phyloP scores from a whole-genome alignment of 1,284 basidiomycete species.

The Apiotrichum siamense region DNA sequence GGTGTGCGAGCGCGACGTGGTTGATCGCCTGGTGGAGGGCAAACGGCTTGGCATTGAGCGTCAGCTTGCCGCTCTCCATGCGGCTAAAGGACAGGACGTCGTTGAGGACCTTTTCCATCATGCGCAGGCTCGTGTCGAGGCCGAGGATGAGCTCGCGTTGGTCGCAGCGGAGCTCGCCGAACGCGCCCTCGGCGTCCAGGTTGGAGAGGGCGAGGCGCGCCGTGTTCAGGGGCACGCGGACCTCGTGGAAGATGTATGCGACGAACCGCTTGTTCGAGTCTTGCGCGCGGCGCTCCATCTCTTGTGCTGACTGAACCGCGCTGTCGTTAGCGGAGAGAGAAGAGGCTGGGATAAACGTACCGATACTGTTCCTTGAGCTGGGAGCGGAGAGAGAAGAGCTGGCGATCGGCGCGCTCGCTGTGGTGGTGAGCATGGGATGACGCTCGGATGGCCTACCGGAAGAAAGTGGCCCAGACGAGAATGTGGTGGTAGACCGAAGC shows the following conservation, averaged over 20 bases:
- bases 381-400: slow-evolving; percentile 58
- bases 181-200: slow-evolving; percentile 60
- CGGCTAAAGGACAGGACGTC: slow-evolving; percentile 60
- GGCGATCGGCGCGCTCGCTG: slow-evolving; percentile 55
- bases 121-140: slow-evolving; percentile 70
- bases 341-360: slow-evolving; percentile 26
- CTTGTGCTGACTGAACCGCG: slow-evolving; percentile 75
- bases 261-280: slow-evolving; percentile 73
- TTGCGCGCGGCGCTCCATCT: slow-evolving; percentile 70
- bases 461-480: slow-evolving; percentile 39
- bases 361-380: slow-evolving; percentile 67
- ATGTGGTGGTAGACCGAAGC: slow-evolving; percentile 44
- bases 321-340: slow-evolving; percentile 23
- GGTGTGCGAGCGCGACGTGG: slow-evolving; percentile 70
- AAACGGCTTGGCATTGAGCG: slow-evolving; percentile 57
- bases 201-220: slow-evolving; percentile 83
- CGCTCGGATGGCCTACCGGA: neutral
- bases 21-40: slow-evolving; percentile 78
- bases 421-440: neutral
- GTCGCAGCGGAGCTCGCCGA: slow-evolving; percentile 30
- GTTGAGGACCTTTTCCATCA: slow-evolving; percentile 67
- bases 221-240: slow-evolving; percentile 83
- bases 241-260: slow-evolving; percentile 61
- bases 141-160: slow-evolving; percentile 44
- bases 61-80: slow-evolving; percentile 47